Base-by-base conservation (phyloP, 2,329 filamentous ascomycete species). In the Seiridium cupressi region DNA sequence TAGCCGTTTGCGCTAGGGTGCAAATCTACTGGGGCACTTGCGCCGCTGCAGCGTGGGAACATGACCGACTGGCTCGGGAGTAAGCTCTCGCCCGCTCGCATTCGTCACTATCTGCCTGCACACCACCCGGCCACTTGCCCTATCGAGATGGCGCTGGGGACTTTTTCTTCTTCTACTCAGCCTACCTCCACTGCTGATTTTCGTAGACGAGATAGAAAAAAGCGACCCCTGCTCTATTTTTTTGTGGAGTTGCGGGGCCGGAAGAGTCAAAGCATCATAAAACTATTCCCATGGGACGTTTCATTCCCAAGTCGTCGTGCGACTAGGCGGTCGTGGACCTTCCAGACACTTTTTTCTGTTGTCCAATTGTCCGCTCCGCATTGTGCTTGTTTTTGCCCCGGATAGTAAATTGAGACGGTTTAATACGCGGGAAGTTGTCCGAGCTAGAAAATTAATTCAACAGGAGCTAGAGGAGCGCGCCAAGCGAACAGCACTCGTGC, bases 181-280 rank as follows among this genome's bases (percentile, higher is more conserved):
- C 18, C 18, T 26, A 26, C 18, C 18, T 26, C 18, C 18, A 26
- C 18, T 26, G 18, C 18, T 36, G 36, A 6, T 36, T 13, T 47
- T 42, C 9, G 26, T 56, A 53, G 10, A 18, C 8, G 3, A 34
- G 32, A 38, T 10, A 13, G 36, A 35, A 49, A 32, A 49, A 32
- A 49, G 32, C 18, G 38, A 53, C 11, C 31, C 8, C 18, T 34
- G 32, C n/a, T 53, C 18, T 8, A 31, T 13, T 9, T 38, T 34
- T 40, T 55, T 49, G 61, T 60, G 61, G 57, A 57, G 55, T 62
- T 56, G 66, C 62, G 66, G 66, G 66, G 66, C 66, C 34, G 61
- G 61, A 59, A 59, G 53, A 65, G 63, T 68, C 63, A 59, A 68
- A 51, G 66, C 66, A 67, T 68, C 65, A 68, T 67, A 62, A 61